Percentiles rank a stretch among this genome's conserved stretches.
These are phyloP conservation scores for Metschnikowia corniflorae DNA, from an alignment of 805 yeast species.

Conservation along the genomic window DNA sequence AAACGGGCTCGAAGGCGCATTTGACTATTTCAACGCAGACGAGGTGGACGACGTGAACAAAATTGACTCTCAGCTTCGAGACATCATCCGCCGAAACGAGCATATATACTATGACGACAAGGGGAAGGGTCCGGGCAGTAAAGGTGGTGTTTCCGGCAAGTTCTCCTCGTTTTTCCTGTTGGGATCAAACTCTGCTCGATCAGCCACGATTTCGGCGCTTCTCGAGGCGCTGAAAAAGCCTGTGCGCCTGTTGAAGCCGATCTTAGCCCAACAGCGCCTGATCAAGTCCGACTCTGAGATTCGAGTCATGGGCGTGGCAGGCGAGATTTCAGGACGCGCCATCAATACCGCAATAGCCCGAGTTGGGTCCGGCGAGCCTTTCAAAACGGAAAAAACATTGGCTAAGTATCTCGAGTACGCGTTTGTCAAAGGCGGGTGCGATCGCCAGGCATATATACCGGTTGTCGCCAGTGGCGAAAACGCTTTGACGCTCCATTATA, in stretches of 20 bases:
- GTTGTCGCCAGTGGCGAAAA: conserved; percentile 94
- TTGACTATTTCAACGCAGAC: conserved; percentile 86
- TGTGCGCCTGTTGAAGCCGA: conserved; percentile 40
- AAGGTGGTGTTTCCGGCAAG: conserved; percentile 6
- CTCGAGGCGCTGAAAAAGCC: conserved; percentile 31
- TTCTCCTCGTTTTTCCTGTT: conserved; percentile 21
- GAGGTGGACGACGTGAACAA: conserved; percentile 51
- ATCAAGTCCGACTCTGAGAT: conserved; percentile 77
- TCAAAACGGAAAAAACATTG: conserved; percentile 71
- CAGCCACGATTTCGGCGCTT: conserved; percentile 18
- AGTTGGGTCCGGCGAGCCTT: conserved; percentile 40
- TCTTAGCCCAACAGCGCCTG: conserved; percentile 52
- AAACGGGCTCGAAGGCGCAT: conserved; percentile 81
- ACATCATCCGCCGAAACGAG: conserved; percentile 46
- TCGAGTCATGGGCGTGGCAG: conserved; percentile 75
- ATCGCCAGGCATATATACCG: conserved; percentile 85
- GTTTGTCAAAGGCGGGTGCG: conserved; percentile 86
- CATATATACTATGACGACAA: conserved; percentile 55
- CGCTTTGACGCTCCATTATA: conserved; percentile 89
- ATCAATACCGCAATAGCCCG: conserved; percentile 77
- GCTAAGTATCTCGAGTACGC: conserved; percentile 78
- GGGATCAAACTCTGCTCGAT: conserved; percentile 4
- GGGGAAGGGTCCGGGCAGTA: conserved; percentile 3
- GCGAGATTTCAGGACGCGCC: conserved; percentile 76
- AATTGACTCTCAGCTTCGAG: conserved; percentile 41